Conservation (phyloP, 1,139 yeast species). For the Pichia sp. region DNA sequence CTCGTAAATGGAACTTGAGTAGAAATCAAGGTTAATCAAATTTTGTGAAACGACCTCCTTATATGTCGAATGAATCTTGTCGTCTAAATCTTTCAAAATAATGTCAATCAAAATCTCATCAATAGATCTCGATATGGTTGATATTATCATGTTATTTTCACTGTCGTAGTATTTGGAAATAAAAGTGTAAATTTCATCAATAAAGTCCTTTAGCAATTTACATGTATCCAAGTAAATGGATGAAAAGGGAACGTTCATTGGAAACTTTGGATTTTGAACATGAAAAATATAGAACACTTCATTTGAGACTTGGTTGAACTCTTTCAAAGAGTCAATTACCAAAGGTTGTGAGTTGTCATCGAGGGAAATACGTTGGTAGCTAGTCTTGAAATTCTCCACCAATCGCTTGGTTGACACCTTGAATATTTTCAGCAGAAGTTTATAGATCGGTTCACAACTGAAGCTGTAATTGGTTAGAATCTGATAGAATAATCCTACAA, state of each 20-base stretch:
- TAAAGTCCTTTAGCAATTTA: slow-evolving; percentile 62
- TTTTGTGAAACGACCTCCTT: slow-evolving; percentile 92
- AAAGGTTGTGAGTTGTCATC: slow-evolving; percentile 91
- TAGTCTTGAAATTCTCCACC: slow-evolving; percentile 53
- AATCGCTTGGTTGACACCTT: slow-evolving; percentile 56
- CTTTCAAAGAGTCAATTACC: slow-evolving; percentile 53
- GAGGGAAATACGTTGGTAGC: slow-evolving; percentile 59
- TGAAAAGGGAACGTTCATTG: slow-evolving; percentile 82
- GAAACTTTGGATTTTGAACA: slow-evolving; percentile 47
- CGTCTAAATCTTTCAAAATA: slow-evolving; percentile 62
- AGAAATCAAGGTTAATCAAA: slow-evolving; percentile 81
- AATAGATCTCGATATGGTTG: slow-evolving; percentile 56
- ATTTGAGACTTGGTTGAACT: slow-evolving; percentile 57
- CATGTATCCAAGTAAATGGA: slow-evolving; percentile 85
- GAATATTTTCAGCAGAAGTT: slow-evolving; percentile 56
- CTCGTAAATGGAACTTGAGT: slow-evolving; percentile 56
- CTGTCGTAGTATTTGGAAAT: slow-evolving; percentile 60
- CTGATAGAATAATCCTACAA: slow-evolving; percentile 70
- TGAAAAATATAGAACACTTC: slow-evolving; percentile 66
- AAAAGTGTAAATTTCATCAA: slow-evolving; percentile 59
- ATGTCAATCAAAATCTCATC: slow-evolving; percentile 69
- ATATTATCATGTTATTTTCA: slow-evolving; percentile 42
- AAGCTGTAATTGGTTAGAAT: slow-evolving; percentile 71
- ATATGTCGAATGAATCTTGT: slow-evolving; percentile 64
- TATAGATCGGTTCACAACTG: slow-evolving; percentile 57